These are phyloP conservation scores for Daldinia eschscholtzii DNA, from an alignment of 2,329 filamentous ascomycete genomes.

Conservation along the genomic window DNA sequence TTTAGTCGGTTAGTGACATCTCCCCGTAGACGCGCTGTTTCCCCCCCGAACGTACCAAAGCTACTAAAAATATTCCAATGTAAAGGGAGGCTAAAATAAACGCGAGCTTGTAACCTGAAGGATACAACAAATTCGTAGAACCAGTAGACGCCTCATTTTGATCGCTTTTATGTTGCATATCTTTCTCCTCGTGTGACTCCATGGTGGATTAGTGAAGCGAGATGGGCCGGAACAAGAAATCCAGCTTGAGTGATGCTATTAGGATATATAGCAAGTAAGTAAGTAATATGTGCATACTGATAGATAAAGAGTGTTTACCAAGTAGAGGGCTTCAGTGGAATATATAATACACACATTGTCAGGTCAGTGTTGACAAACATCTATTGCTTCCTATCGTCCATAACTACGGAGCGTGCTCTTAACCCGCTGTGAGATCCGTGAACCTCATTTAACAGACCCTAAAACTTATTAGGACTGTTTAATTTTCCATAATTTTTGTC, in stretches of 20 bases:
- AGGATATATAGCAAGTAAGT: background rate
- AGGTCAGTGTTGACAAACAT: background rate
- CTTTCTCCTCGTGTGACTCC: background rate
- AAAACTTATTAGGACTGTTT: background rate
- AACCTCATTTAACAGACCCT: background rate
- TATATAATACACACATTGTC: background rate
- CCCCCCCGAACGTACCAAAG: background rate
- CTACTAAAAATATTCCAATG: slow-evolving; percentile 2
- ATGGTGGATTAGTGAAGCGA: background rate
- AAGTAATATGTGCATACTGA: background rate
- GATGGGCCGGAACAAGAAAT: background rate
- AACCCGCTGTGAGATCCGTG: background rate
- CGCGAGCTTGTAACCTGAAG: background rate
- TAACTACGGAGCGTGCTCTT: background rate
- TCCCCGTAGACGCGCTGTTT: background rate
- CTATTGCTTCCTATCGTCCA: background rate
- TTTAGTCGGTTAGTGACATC: background rate
- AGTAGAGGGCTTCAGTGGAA: background rate
- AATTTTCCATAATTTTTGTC: background rate
- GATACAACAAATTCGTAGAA: background rate
- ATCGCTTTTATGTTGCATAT: background rate
- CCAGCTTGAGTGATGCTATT: background rate
- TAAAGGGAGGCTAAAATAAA: background rate
- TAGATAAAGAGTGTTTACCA: background rate
- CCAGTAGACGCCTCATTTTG: background rate